Conservation (phyloP, 1,139 yeast genomes). For the Taiozyma sp. region DNA sequence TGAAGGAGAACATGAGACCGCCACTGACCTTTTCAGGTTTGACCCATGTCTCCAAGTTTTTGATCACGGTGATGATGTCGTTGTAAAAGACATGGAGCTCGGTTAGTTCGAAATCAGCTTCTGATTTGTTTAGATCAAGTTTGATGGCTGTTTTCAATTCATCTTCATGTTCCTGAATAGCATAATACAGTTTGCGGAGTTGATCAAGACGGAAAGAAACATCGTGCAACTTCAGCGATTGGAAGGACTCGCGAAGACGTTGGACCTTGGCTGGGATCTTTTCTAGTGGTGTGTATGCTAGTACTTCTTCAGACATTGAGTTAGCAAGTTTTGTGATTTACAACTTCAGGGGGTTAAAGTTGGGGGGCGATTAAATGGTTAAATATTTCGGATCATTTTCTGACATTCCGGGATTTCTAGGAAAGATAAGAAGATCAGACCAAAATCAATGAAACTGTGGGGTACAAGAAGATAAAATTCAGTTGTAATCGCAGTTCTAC, state of each 20-base stretch:
- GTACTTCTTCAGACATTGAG: neutral
- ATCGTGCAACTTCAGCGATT: constrained; percentile 46
- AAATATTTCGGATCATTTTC: too few relatives aligned
- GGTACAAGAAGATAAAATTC: too few relatives aligned
- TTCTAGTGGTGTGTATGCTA: constrained; percentile 43
- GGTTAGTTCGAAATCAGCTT: constrained; percentile 52
- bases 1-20: constrained; percentile 38
- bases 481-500: neutral
- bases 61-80: constrained; percentile 60
- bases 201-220: constrained; percentile 57
- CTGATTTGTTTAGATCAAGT: constrained; percentile 63
- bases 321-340: too few relatives aligned
- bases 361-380: too few relatives aligned
- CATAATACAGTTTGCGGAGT: constrained; percentile 65
- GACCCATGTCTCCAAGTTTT: constrained; percentile 57
- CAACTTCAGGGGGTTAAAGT: too few relatives aligned
- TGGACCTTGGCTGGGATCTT: constrained; percentile 48
- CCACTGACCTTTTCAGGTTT: constrained; percentile 49
- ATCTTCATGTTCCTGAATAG: constrained; percentile 56
- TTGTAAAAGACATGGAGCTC: constrained; percentile 50
- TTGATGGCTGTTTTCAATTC: constrained; percentile 53
- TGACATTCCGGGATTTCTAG: too few relatives aligned
- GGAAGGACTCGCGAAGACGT: constrained; percentile 39
- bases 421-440: too few relatives aligned
- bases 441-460: too few relatives aligned